Conservation (phyloP, 129 eudicot genomes). For the Heracleum sosnowskyi region DNA sequence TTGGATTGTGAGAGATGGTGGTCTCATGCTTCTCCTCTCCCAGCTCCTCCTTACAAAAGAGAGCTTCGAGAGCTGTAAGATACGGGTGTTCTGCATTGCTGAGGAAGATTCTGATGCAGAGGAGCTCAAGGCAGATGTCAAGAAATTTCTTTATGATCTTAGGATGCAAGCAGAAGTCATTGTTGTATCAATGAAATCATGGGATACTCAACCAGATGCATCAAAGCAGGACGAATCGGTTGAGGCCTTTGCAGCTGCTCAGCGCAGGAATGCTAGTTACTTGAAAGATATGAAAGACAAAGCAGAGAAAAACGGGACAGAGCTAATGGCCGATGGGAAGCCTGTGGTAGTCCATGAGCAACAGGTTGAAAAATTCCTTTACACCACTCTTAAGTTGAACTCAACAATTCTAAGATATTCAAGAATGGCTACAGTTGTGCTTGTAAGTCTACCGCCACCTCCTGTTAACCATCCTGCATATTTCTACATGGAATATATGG, state of each 20-base stretch:
- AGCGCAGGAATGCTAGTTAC: constrained; percentile 55
- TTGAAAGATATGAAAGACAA: constrained; percentile 54
- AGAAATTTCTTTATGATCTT: constrained; percentile 93
- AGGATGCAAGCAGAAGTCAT: constrained; percentile 97
- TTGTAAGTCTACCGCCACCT: constrained; percentile 95
- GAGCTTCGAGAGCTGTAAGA: constrained; percentile 93
- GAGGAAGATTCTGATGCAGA: constrained; percentile 98
- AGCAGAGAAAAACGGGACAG: constrained; percentile 38
- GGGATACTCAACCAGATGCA: constrained; percentile 62
- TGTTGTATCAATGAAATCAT: constrained; percentile 85
- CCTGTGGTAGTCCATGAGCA: constrained; percentile 74
- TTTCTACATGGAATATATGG: constrained; percentile 98
- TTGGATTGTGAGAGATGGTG: constrained; percentile 99
- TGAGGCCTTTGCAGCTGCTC: constrained; percentile 80
- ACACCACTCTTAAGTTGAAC: constrained; percentile 76
- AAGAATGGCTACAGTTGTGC: constrained; percentile 96
- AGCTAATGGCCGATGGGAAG: constrained; percentile 80
- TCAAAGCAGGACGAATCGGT: constrained; percentile 72
- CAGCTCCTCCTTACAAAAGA: constrained; percentile 94
- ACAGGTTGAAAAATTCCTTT: constrained; percentile 86
- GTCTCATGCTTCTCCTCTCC: constrained; percentile 93
- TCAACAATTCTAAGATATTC: constrained; percentile 77
- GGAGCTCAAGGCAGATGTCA: constrained; percentile 87
- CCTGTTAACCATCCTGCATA: constrained; percentile 83
- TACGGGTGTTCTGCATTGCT: constrained; percentile 93